Evolutionary conservation across 106 monocot species (phyloP), one percentile per base, ranked within the genome.

Genomic region (Amphibolis antarctica): DNA sequence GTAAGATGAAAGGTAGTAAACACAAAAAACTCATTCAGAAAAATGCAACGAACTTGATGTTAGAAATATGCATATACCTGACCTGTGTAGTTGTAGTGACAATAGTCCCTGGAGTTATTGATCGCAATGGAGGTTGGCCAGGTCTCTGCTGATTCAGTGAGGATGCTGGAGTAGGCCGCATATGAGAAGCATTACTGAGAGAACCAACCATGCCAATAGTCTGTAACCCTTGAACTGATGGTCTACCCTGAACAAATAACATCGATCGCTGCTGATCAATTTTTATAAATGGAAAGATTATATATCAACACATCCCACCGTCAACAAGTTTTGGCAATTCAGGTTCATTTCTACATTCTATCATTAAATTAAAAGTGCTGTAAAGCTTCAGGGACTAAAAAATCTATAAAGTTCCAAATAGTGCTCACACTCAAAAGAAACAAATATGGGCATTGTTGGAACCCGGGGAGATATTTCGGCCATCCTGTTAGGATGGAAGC

Each of bases 151-250:
- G 88, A 53, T 66, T 61, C 31, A 71, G 81, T 22, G 68, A 57
- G 15, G 78, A 45, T 60, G 63, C 24, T 22, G 73, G 73, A 75
- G 61, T 53, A 13, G 76, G 75, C 29, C 84, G 65, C 66, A 84
- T 53, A 60, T 64, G 77, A 64, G 81, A 55, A 46, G 68, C 54
- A 47, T 74, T 65, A 54, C 58, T 82, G 28, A 86, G 57, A 44
- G 84, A 79, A 44, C 78, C 84, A 71, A 83, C 73, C 80, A 81
- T 76, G 13, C 84, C 84, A 69, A 79, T 77, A 36, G 65, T 77
- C 53, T 89, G 88, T 64, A 79, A 71, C 46, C 79, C 73, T 58
- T 71, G 86, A 71, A 67, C 51, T 42, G 80, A 64, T 63, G 69
- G 81, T 66, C 81, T 81, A 15, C 44, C 68, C 83, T 88, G 75